Percentiles rank a stretch among this genome's conserved stretches.
Conservation (phyloP, 176 grass and related monocot species). For the Paspalum notatum region DNA sequence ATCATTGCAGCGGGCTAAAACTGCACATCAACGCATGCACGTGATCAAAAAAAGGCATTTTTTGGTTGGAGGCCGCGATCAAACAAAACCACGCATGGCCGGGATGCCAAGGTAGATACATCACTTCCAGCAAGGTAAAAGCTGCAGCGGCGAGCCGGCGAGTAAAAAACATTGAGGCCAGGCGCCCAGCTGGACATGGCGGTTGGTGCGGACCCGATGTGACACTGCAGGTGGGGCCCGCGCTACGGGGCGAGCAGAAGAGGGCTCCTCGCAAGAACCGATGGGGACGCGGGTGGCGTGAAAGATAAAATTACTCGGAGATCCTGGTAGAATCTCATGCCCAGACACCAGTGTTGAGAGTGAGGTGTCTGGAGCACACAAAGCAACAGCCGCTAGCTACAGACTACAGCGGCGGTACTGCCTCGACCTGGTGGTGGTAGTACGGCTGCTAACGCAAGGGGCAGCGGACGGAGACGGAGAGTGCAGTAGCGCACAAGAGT, state of each 20-base stretch:
- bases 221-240: not conserved
- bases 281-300: not conserved
- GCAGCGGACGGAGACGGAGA: not conserved
- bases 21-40: slow-evolving; percentile 17
- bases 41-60: slow-evolving; percentile 38
- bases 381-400: not conserved
- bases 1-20: not conserved
- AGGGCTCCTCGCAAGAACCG: not conserved
- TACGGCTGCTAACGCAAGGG: slow-evolving; percentile 1
- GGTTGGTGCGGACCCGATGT: not conserved
- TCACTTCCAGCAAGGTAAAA: not conserved
- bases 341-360: slow-evolving; percentile 12
- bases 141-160: not conserved
- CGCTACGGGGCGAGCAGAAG: not conserved
- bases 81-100: not conserved
- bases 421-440: not conserved
- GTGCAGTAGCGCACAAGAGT: not conserved
- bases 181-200: not conserved
- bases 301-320: not conserved
- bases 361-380: slow-evolving; percentile 22
- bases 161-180: slow-evolving; percentile 11
- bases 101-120: slow-evolving; percentile 17
- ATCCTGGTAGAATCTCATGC: slow-evolving; percentile 3
- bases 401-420: not conserved
- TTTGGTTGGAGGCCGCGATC: not conserved